Base-by-base conservation (phyloP, 805 yeast genomes). In the Ogataea trehaloabstinens region DNA sequence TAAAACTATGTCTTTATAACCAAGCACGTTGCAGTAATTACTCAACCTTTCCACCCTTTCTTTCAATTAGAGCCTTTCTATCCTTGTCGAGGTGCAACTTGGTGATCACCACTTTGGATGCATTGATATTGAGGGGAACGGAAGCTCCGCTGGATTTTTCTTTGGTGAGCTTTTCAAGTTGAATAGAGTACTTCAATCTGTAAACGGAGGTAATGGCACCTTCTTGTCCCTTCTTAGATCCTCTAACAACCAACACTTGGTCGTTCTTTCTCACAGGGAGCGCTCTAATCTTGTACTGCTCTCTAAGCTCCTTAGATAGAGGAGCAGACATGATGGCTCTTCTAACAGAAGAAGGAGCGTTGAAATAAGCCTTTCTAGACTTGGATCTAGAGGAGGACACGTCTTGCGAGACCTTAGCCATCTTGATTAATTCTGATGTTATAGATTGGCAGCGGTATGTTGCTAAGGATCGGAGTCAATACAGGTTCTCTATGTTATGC, bases 281-380 rank as follows among this genome's bases (percentile, higher is more conserved):
- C 61, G 97, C 77, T 70, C 82, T 88, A 76, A 93, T 78, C 72
- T 89, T 89, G 87, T 90, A 93, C 80, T 93, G 83, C 73, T 84
- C 95, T 73, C 95, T 85, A 75, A 93, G 86, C 80, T 93, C 99
- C 82, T 93, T 93, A 64, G 98, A 91, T 68, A 93, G 82, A 66
- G 98, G 97, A 71, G 99, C 98, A 66, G 97, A 85, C 83, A 93
- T 78, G 72, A 93, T 76, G 60, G 73, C 76, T 78, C 98, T 87
- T 78, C 97, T 87, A 67, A 77, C 87, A 60, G 91, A 84, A 57
- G 99, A 91, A 66, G 98, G 95, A 61, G 99, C 95, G 66, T 78
- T 78, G 91, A 93, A 93, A 85, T 93, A 86, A 74, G 98, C 98
- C 87, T 93, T 93, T 86, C 99, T 90, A 73, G 97, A 80, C 85